A percentile compares a stretch with the other conserved stretches of the same genome.
phyloP scores from a whole-genome alignment of 164 flowering plant species.

The Aristolochia contorta region DNA sequence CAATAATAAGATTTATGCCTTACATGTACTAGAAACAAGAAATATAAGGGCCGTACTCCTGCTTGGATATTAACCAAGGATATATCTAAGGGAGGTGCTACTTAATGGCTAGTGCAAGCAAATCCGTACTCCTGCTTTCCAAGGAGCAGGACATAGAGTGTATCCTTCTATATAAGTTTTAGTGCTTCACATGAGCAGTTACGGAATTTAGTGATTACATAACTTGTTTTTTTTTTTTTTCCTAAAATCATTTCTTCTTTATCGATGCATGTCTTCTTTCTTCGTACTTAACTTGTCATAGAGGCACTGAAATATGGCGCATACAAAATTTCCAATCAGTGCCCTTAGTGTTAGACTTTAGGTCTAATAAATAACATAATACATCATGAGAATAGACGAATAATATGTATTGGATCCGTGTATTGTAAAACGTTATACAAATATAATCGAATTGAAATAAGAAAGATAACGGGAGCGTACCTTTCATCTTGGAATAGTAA shows the following conservation, averaged over 20 bases:
- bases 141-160: conserved; percentile 78
- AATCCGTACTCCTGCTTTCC: conserved; percentile 82
- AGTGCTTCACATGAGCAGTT: background rate
- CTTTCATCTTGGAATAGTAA: too few species aligned
- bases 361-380: too few species aligned
- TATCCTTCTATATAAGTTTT: conserved; percentile 46
- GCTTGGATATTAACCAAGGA: background rate
- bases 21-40: background rate
- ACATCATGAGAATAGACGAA: too few species aligned
- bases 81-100: conserved; percentile 1
- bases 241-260: too few species aligned
- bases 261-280: too few species aligned
- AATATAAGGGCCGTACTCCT: conserved; percentile 6
- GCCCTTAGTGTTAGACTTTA: too few species aligned
- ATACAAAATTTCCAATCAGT: conserved; percentile 89
- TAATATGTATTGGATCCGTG: too few species aligned
- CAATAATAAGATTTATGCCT: too few species aligned
- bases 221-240: too few species aligned
- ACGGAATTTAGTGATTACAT: background rate
- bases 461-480: too few species aligned
- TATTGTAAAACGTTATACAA: too few species aligned
- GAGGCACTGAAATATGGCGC: conserved; percentile 97
- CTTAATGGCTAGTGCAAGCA: conserved; percentile 58
- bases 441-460: too few species aligned
- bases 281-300: conserved; percentile 40